Evolutionary conservation across 768 basidiomycete species (phyloP).

Genomic region (Rhodosporidiobolus sp.): DNA sequence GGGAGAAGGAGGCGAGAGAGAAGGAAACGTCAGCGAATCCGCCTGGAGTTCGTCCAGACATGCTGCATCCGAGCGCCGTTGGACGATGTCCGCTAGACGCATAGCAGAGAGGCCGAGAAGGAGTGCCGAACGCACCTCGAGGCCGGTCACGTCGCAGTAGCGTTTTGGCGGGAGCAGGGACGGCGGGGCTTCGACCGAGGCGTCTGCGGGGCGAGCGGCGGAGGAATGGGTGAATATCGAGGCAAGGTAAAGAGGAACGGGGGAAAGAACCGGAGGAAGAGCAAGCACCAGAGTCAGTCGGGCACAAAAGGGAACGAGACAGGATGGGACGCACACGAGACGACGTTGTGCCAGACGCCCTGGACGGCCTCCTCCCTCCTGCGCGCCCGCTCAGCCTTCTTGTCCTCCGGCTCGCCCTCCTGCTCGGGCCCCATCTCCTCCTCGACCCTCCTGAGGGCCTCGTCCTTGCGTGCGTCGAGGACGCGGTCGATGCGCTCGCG

Average conservation of each 20-base stretch:
- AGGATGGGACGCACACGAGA: too few relatives aligned
- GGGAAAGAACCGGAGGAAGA: too few relatives aligned
- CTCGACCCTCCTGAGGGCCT: not conserved
- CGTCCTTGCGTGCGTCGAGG: slow-evolving; percentile 10
- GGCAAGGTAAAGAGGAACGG: too few relatives aligned
- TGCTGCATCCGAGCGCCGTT: too few relatives aligned
- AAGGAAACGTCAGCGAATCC: not conserved
- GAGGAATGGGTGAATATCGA: not conserved
- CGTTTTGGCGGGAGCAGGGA: slow-evolving; percentile 51
- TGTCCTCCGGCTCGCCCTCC: not conserved
- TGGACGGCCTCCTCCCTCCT: not conserved
- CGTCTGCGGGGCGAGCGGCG: not conserved
- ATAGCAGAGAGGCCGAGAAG: too few relatives aligned
- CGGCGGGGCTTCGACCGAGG: slow-evolving; percentile 47
- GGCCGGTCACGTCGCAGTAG: slow-evolving; percentile 54
- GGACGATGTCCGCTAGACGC: not conserved
- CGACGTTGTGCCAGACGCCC: not conserved
- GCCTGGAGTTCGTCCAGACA: too few relatives aligned
- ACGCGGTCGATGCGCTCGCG: slow-evolving; percentile 29
- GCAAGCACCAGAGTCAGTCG: too few relatives aligned
- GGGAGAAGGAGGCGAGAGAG: not conserved
- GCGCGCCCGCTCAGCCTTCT: not conserved
- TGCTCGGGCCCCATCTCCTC: not conserved
- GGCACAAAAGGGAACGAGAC: too few relatives aligned
- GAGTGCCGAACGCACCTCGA: slow-evolving; percentile 43